Evolutionary conservation across 257 asterid species (phyloP).

Genomic region (Penstemon eatonii): DNA sequence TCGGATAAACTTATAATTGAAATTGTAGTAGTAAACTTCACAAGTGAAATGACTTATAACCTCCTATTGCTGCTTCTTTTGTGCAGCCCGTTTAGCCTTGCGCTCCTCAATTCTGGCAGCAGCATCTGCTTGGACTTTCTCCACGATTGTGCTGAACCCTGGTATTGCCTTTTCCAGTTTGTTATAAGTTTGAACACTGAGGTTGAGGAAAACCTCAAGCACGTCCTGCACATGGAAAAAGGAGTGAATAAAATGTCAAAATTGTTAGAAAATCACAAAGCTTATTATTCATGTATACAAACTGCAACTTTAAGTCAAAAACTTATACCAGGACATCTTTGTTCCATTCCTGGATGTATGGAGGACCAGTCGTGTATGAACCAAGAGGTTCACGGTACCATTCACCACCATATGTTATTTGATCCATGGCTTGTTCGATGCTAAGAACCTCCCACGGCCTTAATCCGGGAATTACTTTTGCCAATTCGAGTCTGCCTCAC

Average conservation of each 20-base stretch:
- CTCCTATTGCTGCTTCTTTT: conserved; percentile 17
- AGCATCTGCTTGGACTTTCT: conserved; percentile 43
- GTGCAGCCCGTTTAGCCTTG: conserved; percentile 44
- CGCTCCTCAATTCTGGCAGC: conserved; percentile 34
- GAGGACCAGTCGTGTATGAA: conserved; percentile 88
- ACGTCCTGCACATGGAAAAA: conserved; percentile 43
- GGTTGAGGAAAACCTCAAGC: conserved; percentile 41
- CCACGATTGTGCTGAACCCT: conserved; percentile 60
- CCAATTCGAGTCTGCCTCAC: conserved; percentile 56
- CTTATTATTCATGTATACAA: neutral
- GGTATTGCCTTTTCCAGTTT: conserved; percentile 53
- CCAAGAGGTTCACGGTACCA: conserved; percentile 95
- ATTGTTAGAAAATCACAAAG: neutral
- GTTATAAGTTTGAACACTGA: conserved; percentile 42
- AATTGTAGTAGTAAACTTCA: no score
- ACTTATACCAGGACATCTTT: conserved; percentile 50
- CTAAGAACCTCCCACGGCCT: conserved; percentile 99
- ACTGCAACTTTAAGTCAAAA: neutral
- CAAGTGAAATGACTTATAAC: no score
- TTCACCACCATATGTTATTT: conserved; percentile 69
- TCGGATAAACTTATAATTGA: no score
- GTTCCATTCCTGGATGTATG: conserved; percentile 70
- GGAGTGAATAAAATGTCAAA: neutral
- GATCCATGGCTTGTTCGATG: conserved; percentile 97
- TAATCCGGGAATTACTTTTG: conserved; percentile 74